Evolutionary conservation across 2,329 filamentous ascomycete species (phyloP), one percentile per base, ranked within the genome.

Genomic region (Mycogone perniciosa): DNA sequence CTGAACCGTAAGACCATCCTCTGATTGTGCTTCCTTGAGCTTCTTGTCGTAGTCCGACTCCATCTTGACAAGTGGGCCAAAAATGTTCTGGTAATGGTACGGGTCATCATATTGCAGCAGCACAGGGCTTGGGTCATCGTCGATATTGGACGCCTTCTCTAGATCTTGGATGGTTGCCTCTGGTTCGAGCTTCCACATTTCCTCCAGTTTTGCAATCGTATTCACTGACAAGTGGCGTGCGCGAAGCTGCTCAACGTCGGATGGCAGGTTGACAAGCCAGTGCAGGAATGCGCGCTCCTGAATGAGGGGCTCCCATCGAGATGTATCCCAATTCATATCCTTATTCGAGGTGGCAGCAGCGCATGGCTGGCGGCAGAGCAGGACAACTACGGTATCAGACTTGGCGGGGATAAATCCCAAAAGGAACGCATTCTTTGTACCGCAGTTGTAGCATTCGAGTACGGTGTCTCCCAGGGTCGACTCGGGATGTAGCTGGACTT

Each of bases 281-380:
- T 86, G 80, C 35, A 99, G 72, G 66, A 99, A 99, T 11, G 90
- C 93, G 45, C 93, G 89, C 64, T 99, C 93, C 69, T 96, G 91
- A 57, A 99, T 97, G 52, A 99, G 77, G 9, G 93, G 93, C 67
- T 97, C 91, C 93, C 93, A 99, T 65, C 91, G 84, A 29, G 92
- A 95, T 5, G 91, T 95, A 67, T 99, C 93, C 93, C 93, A 99
- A 68, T 93, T 99, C 91, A 99, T 97, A 64, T 99, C 93, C 71
- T 99, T 99, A 58, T 89, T 92, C 33, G 93, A 97, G 1, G 91
- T 88, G 72, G 88, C 92, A 30, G 93, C 86, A 33, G 92, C 93
- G 69, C 93, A 99, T 43, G 93, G 93, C 70, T 97, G 93, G 54
- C 93, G 90, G 68, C 93, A 99, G 35, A 99, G 80, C 41, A 99